phyloP scores from a whole-genome alignment of 352 stramenopile genomes.

The Globisporangium iwayamae region DNA sequence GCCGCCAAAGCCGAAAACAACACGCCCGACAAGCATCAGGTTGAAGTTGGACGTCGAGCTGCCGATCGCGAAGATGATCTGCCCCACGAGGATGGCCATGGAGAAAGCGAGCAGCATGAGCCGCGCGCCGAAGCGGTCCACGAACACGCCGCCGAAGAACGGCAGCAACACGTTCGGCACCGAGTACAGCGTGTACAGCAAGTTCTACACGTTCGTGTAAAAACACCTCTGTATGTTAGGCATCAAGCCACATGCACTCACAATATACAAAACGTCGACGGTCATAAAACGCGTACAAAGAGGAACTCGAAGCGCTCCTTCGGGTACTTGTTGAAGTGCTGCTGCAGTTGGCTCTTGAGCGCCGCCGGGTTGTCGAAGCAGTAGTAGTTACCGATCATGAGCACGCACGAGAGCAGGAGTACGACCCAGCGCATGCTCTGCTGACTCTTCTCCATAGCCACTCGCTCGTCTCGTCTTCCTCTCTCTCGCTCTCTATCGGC shows the following conservation, averaged over 20 bases:
- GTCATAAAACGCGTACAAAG: constrained; percentile 40
- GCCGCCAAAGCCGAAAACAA: constrained; percentile 91
- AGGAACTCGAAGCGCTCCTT: constrained; percentile 81
- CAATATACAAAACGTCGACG: background rate
- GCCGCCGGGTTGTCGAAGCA: constrained; percentile 89
- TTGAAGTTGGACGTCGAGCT: constrained; percentile 76
- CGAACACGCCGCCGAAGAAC: constrained; percentile 91
- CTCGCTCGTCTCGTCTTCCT: constrained; percentile 3
- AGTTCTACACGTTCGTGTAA: constrained; percentile 49
- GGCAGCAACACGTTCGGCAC: constrained; percentile 91
- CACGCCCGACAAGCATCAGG: constrained; percentile 78
- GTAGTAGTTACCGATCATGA: constrained; percentile 91
- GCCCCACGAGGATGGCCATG: constrained; percentile 71
- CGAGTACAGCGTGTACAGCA: constrained; percentile 93
- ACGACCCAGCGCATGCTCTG: constrained; percentile 80
- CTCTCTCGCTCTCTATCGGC: background rate
- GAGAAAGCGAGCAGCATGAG: constrained; percentile 87
- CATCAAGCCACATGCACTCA: background rate
- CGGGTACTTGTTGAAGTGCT: constrained; percentile 72
- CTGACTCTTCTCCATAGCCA: constrained; percentile 63
- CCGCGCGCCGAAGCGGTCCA: constrained; percentile 86
- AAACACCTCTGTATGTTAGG: background rate
- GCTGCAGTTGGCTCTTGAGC: constrained; percentile 85
- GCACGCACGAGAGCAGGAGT: constrained; percentile 81
- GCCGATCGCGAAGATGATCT: constrained; percentile 88